Base-by-base conservation (phyloP, 176 grass and related monocot species). In the Elymus sibiricus region DNA sequence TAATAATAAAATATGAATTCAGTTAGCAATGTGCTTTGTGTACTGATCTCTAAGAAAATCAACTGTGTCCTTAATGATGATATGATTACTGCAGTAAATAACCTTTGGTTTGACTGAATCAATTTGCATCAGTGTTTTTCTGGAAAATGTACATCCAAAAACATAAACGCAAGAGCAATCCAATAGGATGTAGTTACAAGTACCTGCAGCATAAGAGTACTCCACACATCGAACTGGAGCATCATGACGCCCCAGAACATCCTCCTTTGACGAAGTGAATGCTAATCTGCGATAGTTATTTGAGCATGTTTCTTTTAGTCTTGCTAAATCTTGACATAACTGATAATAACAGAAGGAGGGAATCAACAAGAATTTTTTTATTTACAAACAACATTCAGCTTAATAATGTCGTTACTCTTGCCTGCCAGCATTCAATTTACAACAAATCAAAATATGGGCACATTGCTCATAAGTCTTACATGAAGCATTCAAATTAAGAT, bases 161-260 rank as follows among this genome's bases (percentile, higher is more conserved):
- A 35, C 11, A 37, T 43, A 70, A 65, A 14, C 13, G 2, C 31
- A 73, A 75, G 75, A 65, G 37, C 12, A 83, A 77, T 70, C 70
- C 29, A 88, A 63, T 6, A 77, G 40, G 35, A 47, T n/a, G 9
- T 9, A 73, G 17, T 64, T 26, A 81, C 1, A 87, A 39, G 31
- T 90, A 98, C 96, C 96, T 89, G 97, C 85, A 86, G 94, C 88
- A 83, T 96, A 99, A 74, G 97, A 99, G 76, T 99, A 99, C 74
- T 99, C 97, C 78, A 94, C 88, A 4, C 97, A 99, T 24, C 97
- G 94, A 77, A 99, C 97, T 62, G 97, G 92, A 85, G 82, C 94
- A 91, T 96, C 94, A 92, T 99, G 97, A 9, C 82, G 76, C 49
- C 97, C 97, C 63, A 99, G 69, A 85, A 94, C 87, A 88, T 99